Base-by-base conservation (phyloP, 768 basidiomycete genomes). In the Candolleomyces eurysporus region DNA sequence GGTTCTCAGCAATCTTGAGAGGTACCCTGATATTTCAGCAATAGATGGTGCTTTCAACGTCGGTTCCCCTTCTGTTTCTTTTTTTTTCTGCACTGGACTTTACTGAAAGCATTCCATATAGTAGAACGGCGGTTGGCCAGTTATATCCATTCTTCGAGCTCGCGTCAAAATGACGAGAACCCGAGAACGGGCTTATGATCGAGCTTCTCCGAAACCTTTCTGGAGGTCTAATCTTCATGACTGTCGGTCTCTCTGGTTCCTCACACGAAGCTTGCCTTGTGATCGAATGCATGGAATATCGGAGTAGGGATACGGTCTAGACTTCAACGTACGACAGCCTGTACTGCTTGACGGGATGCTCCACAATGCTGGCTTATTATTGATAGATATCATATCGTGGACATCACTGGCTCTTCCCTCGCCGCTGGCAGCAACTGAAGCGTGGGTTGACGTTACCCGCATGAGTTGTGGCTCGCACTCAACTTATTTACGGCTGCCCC, bases 161-260 rank as follows among this genome's bases (percentile, higher is more conserved):
- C 65, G 10, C 69, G 67, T 2, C 26, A 48, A 11, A 65, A 71
- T n/a, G 63, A 73, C 32, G 64, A 67, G 53, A 75, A 78, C 30
- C 67, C 76, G 48, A 67, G 64, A 5, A 73, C 78, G 22, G 73
- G 77, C 76, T 5, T 79, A 81, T 61, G 50, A 59, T 0, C 26
- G 59, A 56, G 3, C 72, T 79, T 62, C 57, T 78, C 19, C 56
- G 61, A 5, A 70, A 74, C 59, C 72, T 81, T 5, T 62, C 56
- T 19, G 64, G 62, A 8, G 70, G 69, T 2, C 65, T 70, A n/a
- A 67, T 72, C 5, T 80, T 79, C 61, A 81, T 81, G 79, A 78
- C 77, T 11, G 77, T 78, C 5, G 83, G 22, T 87, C 87, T 2
- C 89, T 89, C 11, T 87, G 85, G 84, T 90, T 90, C 78, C 90